A percentile compares a stretch with the other conserved stretches of the same genome.
These are phyloP conservation scores for Aurantiochytrium sp. DNA, from an alignment of 108 stramenopile genomes.

Conservation along the genomic window DNA sequence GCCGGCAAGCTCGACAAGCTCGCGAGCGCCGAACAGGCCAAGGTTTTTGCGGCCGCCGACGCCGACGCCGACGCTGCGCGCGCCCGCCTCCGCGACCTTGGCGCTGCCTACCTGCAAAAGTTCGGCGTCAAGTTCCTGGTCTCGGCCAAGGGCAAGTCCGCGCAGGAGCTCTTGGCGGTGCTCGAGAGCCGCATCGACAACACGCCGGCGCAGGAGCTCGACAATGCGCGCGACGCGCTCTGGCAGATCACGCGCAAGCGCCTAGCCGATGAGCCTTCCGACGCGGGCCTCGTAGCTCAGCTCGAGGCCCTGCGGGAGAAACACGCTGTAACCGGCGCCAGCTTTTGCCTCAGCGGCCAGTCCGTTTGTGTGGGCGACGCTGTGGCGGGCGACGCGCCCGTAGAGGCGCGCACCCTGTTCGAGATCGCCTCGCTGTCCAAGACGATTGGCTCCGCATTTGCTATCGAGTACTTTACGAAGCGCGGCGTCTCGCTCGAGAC, in stretches of 20 bases:
- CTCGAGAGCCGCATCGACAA: conserved; percentile 1
- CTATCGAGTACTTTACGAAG: conserved; percentile 10
- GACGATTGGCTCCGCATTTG: conserved; percentile 33
- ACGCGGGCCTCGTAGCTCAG: not conserved
- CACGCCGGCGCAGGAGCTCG: not conserved
- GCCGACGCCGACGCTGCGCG: not conserved
- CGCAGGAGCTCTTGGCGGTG: not conserved
- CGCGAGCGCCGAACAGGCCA: not conserved
- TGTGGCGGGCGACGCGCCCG: not conserved
- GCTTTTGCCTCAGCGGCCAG: not conserved
- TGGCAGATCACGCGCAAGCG: conserved; percentile 1
- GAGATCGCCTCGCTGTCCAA: conserved; percentile 35
- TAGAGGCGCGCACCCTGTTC: conserved; percentile 16
- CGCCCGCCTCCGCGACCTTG: not conserved
- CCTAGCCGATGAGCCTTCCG: not conserved
- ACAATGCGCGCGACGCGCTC: conserved; percentile 7
- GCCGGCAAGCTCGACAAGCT: conserved; percentile 2
- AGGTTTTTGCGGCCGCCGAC: not conserved
- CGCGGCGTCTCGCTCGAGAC: not conserved
- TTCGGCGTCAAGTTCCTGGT: conserved; percentile 27
- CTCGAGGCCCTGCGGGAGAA: not conserved
- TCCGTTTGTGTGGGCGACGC: not conserved
- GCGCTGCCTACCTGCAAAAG: not conserved
- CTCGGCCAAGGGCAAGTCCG: conserved; percentile 22
- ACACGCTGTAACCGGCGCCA: not conserved